Percentiles rank a stretch among this genome's conserved stretches.
phyloP scores from a whole-genome alignment of 345 rosid species.

The Hypericum perforatum region DNA sequence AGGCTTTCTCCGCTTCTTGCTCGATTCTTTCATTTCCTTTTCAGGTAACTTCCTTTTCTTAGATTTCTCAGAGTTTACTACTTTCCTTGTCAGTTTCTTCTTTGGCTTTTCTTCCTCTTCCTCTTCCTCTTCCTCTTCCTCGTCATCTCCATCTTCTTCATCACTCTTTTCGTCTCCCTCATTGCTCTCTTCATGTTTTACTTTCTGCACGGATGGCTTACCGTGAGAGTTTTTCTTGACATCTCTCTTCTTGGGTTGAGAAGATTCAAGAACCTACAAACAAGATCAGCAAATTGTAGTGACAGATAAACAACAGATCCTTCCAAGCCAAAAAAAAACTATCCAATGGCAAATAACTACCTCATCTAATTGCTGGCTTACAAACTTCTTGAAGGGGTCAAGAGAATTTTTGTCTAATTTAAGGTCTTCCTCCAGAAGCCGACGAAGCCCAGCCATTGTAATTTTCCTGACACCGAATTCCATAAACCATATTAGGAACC shows the following conservation, averaged over 20 bases:
- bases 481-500: slow-evolving; percentile 3
- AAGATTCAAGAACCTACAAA: slow-evolving; percentile 36
- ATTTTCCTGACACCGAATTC: slow-evolving; percentile 32
- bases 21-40: slow-evolving; percentile 34
- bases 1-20: slow-evolving; percentile 40
- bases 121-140: slow-evolving; percentile 32
- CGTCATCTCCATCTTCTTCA: slow-evolving; percentile 30
- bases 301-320: neutral
- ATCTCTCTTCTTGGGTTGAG: slow-evolving; percentile 35
- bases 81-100: slow-evolving; percentile 36
- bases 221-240: slow-evolving; percentile 25
- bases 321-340: slow-evolving; percentile 9
- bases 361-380: slow-evolving; percentile 50
- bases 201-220: slow-evolving; percentile 26
- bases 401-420: slow-evolving; percentile 47
- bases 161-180: slow-evolving; percentile 33
- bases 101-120: slow-evolving; percentile 29
- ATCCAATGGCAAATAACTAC: slow-evolving; percentile 22
- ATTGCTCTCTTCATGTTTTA: slow-evolving; percentile 28
- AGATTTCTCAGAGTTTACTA: slow-evolving; percentile 32
- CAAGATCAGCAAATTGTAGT: neutral
- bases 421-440: slow-evolving; percentile 83
- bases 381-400: slow-evolving; percentile 61
- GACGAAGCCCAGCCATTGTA: slow-evolving; percentile 73
- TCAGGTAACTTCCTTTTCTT: slow-evolving; percentile 45